phyloP scores from a whole-genome alignment of 352 stramenopile genomes.

The Phytophthora hybrid region DNA sequence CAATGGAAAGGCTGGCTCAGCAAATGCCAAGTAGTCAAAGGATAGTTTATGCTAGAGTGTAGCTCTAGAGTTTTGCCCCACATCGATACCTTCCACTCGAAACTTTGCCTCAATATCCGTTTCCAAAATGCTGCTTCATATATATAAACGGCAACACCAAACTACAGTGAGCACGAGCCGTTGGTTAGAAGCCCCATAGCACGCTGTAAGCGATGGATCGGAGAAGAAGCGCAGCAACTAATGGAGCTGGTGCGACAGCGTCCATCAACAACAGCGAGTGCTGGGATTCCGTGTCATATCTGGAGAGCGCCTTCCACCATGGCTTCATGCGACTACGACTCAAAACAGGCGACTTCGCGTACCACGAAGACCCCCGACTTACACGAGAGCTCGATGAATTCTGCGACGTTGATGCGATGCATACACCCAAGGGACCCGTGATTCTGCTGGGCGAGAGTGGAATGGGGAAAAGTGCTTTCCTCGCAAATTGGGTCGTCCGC shows the following conservation, averaged over 20 bases:
- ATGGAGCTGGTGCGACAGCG: slow-evolving; percentile 14
- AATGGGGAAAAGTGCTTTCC: slow-evolving; percentile 78
- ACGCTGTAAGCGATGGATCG: slow-evolving; percentile 22
- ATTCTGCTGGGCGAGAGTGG: slow-evolving; percentile 80
- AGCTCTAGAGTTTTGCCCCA: neutral
- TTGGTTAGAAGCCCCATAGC: neutral
- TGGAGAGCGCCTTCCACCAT: slow-evolving; percentile 85
- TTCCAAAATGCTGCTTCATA: slow-evolving; percentile 6
- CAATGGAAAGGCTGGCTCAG: slow-evolving; percentile 25
- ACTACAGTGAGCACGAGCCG: neutral
- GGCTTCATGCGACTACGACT: slow-evolving; percentile 81
- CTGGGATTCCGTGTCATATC: slow-evolving; percentile 84
- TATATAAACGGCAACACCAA: slow-evolving; percentile 6
- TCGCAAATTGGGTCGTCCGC: slow-evolving; percentile 85
- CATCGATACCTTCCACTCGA: neutral
- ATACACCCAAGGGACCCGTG: slow-evolving; percentile 77
- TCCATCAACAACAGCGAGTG: slow-evolving; percentile 55
- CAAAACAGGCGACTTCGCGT: slow-evolving; percentile 78
- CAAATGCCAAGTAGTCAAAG: neutral
- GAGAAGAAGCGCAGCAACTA: slow-evolving; percentile 26
- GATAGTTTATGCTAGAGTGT: neutral
- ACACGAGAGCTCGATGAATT: slow-evolving; percentile 82
- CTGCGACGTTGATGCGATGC: slow-evolving; percentile 88
- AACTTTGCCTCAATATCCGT: slow-evolving; percentile 4
- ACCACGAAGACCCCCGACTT: slow-evolving; percentile 70